Evolutionary conservation across 371 early-diverging fungal species (phyloP).

Genomic region (Rhizopus sp.): DNA sequence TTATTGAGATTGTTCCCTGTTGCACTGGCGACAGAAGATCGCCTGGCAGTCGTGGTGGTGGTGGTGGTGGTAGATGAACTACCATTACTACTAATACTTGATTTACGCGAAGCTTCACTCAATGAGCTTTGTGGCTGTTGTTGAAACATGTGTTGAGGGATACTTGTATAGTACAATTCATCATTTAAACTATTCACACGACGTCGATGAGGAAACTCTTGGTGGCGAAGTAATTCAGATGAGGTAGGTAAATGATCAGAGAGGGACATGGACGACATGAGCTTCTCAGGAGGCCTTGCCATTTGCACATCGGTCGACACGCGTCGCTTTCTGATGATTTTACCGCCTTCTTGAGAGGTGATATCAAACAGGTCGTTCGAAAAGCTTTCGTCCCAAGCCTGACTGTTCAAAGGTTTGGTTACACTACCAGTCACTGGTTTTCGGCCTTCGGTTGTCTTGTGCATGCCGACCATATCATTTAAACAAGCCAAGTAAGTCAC

Average conservation of each 20-base stretch:
- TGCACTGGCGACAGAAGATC: constrained; percentile 11
- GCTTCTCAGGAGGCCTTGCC: constrained; percentile 8
- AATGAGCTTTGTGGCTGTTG: neutral
- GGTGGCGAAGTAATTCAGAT: neutral
- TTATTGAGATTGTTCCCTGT: neutral
- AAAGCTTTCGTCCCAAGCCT: constrained; percentile 13
- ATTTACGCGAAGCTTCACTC: constrained; percentile 23
- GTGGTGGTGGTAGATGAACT: neutral
- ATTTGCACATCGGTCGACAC: constrained; percentile 35
- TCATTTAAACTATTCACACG: constrained; percentile 18
- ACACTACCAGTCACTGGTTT: constrained; percentile 15
- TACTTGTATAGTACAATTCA: neutral
- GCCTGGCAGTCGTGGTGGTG: constrained; percentile 14
- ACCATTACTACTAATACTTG: constrained; percentile 20
- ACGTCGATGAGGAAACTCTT: constrained; percentile 9
- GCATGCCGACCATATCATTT: constrained; percentile 79
- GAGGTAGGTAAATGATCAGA: neutral
- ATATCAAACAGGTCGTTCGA: constrained; percentile 2
- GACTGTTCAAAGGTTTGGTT: neutral
- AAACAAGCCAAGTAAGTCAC: constrained; percentile 77
- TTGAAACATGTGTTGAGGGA: neutral
- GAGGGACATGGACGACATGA: constrained; percentile 11
- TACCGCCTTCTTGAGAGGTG: constrained; percentile 37
- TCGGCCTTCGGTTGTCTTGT: constrained; percentile 65
- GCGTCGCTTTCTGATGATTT: constrained; percentile 47